These are phyloP conservation scores for Eucalyptus melliodora DNA, from an alignment of 345 rosid species.

Conservation along the genomic window DNA sequence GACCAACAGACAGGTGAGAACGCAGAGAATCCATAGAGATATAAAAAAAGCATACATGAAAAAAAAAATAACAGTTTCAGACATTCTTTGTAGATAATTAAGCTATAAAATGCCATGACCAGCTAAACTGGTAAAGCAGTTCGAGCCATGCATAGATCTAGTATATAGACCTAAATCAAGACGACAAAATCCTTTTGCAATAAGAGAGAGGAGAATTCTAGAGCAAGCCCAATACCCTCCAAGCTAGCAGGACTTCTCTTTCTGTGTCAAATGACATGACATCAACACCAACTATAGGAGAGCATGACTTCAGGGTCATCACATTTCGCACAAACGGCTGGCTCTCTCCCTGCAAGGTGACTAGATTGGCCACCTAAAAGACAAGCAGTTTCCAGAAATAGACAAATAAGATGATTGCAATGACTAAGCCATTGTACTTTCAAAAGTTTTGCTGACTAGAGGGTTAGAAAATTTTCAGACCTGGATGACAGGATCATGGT, in stretches of 20 bases:
- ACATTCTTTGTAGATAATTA: not conserved
- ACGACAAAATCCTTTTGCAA: not conserved
- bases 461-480: slow-evolving; percentile 8
- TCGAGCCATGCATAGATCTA: not conserved
- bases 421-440: not conserved
- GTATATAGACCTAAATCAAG: not conserved
- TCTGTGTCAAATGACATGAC: slow-evolving; percentile 90
- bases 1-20: not conserved
- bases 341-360: slow-evolving; percentile 85
- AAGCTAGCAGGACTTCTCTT: slow-evolving; percentile 85
- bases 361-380: slow-evolving; percentile 86
- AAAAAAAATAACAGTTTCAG: not conserved
- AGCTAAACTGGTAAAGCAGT: not conserved
- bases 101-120: not conserved
- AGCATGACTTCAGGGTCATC: slow-evolving; percentile 90
- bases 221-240: slow-evolving; percentile 54
- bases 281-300: slow-evolving; percentile 89
- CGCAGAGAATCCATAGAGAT: not conserved
- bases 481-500: slow-evolving; percentile 98
- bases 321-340: slow-evolving; percentile 88
- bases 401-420: not conserved
- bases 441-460: not conserved
- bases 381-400: not conserved
- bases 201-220: not conserved
- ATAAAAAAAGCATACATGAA: not conserved